Evolutionary conservation across 2,329 filamentous ascomycete genomes (phyloP).

Genomic region (Fusarium pseudonygamai): DNA sequence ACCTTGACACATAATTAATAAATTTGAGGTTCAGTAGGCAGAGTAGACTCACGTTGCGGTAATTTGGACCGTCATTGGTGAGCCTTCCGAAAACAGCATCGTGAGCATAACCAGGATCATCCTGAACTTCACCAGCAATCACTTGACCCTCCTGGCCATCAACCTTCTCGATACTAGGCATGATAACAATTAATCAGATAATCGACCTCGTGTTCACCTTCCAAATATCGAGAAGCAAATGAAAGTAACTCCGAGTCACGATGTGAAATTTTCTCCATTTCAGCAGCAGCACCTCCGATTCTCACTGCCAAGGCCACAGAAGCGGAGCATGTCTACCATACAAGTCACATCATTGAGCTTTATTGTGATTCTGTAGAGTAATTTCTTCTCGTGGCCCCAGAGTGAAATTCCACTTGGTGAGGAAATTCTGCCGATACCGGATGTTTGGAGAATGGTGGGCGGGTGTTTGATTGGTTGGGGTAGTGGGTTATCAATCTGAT

Average conservation of each 20-base stretch:
- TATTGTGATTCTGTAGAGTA: background rate
- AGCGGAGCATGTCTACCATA: background rate
- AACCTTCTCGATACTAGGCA: background rate
- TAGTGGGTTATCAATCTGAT: background rate
- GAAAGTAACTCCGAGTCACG: slow-evolving; percentile 5
- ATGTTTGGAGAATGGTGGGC: slow-evolving; percentile 1
- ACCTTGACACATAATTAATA: slow-evolving; percentile 41
- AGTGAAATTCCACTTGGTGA: slow-evolving; percentile 1
- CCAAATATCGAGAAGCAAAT: background rate
- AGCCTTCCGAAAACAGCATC: slow-evolving; percentile 43
- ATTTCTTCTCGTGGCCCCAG: background rate
- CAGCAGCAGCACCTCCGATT: background rate
- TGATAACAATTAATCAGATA: background rate
- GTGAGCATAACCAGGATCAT: background rate
- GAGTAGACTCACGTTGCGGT: slow-evolving; percentile 36
- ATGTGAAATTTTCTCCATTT: background rate
- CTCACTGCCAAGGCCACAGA: background rate
- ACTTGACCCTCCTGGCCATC: background rate
- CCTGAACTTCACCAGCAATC: background rate
- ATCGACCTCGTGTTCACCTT: background rate
- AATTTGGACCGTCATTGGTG: slow-evolving; percentile 42
- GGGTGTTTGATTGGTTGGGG: background rate
- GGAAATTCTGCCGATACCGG: slow-evolving; percentile 4
- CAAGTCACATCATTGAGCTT: background rate
- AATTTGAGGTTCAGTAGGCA: accelerated